phyloP scores from a whole-genome alignment of 179 eudicot species.

The Vitellaria paradoxa region DNA sequence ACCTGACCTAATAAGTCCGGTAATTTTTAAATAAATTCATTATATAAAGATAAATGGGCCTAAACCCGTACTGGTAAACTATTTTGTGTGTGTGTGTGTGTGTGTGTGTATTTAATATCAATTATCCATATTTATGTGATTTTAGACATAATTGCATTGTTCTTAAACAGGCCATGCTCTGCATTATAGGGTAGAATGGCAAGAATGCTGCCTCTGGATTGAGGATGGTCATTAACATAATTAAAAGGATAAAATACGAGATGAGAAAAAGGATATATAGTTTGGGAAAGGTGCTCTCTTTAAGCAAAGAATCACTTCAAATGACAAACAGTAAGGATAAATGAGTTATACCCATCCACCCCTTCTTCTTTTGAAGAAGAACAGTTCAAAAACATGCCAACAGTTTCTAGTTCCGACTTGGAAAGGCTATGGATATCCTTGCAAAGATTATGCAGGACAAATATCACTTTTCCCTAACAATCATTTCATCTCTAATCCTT shows the following conservation, averaged over 20 bases:
- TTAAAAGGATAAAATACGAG: background rate
- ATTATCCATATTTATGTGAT: too few species aligned
- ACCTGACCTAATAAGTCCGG: too few species aligned
- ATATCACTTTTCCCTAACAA: slow-evolving; percentile 21
- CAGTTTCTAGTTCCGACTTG: background rate
- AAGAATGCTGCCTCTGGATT: background rate
- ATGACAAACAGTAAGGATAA: background rate
- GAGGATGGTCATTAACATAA: background rate
- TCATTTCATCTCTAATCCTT: slow-evolving; percentile 11
- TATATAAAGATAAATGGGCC: too few species aligned
- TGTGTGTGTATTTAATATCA: too few species aligned
- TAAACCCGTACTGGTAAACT: too few species aligned
- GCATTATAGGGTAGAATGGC: background rate
- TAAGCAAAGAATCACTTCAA: slow-evolving; percentile 23
- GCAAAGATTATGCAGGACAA: slow-evolving; percentile 34
- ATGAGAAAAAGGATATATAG: background rate
- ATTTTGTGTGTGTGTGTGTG: too few species aligned
- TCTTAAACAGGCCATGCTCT: background rate
- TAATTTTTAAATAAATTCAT: too few species aligned
- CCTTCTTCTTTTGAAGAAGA: slow-evolving; percentile 11
- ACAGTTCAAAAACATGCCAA: background rate
- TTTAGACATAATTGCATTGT: too few species aligned
- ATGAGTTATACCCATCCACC: background rate
- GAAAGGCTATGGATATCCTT: slow-evolving; percentile 29
- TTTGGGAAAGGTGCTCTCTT: slow-evolving; percentile 3